Conservation (phyloP, 2,329 filamentous ascomycete species). For the Leptosphaerulina australis region DNA sequence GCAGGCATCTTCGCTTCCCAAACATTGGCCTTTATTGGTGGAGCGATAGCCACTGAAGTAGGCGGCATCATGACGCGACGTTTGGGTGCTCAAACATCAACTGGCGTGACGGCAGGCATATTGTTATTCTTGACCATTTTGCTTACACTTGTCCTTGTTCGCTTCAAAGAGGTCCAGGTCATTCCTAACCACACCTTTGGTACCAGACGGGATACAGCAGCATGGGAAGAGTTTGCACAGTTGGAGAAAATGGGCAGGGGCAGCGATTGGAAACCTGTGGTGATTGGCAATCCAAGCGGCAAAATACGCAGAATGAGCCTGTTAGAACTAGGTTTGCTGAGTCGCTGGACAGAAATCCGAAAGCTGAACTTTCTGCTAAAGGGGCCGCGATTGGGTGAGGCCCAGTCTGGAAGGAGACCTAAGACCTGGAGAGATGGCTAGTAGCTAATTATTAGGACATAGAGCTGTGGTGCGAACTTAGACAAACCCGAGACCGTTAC, state of each 20-base stretch:
- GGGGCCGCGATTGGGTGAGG: conserved; percentile 26
- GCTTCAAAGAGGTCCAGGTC: conserved; percentile 71
- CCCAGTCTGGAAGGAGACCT: conserved; percentile 3
- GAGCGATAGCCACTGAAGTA: conserved; percentile 70
- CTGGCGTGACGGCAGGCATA: conserved; percentile 71
- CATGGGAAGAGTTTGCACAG: conserved; percentile 46
- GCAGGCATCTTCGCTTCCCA: conserved; percentile 76
- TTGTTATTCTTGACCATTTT: conserved; percentile 68
- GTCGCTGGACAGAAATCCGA: conserved; percentile 73
- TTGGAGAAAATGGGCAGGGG: conserved; percentile 51
- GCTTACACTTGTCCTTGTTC: conserved; percentile 65
- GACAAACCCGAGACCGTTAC: not conserved
- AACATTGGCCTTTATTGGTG: conserved; percentile 70
- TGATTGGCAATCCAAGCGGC: conserved; percentile 73
- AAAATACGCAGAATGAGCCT: conserved; percentile 73
- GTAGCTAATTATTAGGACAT: not conserved
- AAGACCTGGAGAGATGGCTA: conserved; percentile 16
- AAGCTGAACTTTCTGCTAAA: conserved; percentile 53
- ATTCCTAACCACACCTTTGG: conserved; percentile 65
- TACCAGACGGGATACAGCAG: conserved; percentile 40
- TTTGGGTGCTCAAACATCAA: conserved; percentile 70
- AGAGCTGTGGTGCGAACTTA: not conserved
- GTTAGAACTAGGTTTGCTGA: conserved; percentile 71
- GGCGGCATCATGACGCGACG: conserved; percentile 70
- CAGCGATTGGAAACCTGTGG: conserved; percentile 68